These are phyloP conservation scores for Discostella pseudostelligera DNA, from an alignment of 108 stramenopile species.

Conservation along the genomic window DNA sequence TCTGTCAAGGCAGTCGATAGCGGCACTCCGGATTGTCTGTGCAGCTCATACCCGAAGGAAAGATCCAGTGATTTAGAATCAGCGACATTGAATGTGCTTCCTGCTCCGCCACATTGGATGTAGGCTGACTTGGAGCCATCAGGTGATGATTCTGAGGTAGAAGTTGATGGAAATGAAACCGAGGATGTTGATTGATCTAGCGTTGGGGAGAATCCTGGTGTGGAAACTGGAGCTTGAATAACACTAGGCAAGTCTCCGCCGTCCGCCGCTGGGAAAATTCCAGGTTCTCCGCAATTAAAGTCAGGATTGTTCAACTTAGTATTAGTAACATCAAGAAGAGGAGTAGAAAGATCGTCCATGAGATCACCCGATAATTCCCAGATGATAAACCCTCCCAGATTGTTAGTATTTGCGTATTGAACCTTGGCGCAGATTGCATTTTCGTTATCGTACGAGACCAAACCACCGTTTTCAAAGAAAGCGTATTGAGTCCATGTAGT, in stretches of 20 bases:
- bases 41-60: conserved; percentile 36
- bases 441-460: conserved; percentile 35
- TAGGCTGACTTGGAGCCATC: neutral
- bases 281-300: conserved; percentile 8
- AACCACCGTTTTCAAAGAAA: conserved; percentile 20
- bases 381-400: conserved; percentile 38
- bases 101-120: neutral
- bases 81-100: conserved; percentile 9
- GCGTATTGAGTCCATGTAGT: conserved; percentile 32
- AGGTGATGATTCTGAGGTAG: neutral
- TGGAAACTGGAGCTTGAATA: neutral
- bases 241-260: neutral
- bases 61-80: conserved; percentile 19
- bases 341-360: conserved; percentile 34
- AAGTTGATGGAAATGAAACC: neutral
- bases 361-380: conserved; percentile 40
- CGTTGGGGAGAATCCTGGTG: conserved; percentile 1
- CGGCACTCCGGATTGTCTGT: conserved; percentile 17
- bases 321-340: conserved; percentile 31
- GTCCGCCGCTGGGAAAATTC: conserved; percentile 5
- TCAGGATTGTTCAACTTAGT: conserved; percentile 20
- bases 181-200: neutral
- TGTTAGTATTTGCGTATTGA: conserved; percentile 28
- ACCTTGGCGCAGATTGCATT: conserved; percentile 38
- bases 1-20: conserved; percentile 15